Evolutionary conservation across 208 protist species (phyloP), one percentile per base, ranked within the genome.

Genomic region (Acanthamoeba royreba): DNA sequence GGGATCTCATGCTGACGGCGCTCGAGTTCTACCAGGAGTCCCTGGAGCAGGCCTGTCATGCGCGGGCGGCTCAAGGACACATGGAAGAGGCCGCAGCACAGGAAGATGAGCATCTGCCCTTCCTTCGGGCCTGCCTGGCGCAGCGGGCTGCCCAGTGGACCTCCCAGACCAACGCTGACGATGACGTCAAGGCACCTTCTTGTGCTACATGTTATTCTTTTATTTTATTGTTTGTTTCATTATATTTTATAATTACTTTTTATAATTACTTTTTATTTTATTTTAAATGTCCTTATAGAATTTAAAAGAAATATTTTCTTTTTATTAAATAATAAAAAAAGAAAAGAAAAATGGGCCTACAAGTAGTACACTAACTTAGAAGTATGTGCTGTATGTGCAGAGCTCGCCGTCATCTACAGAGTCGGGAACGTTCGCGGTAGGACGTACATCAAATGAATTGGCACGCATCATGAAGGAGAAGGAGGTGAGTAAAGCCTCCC

Each of bases 21-120:
- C 81, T 90, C 45, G 79, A 94, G 28, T 55, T 94, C 42, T 88
- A 91, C 46, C 47, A 61, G 47, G 92, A 94, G 38, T 53, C 31
- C 38, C n/a, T 58, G 8, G 89, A 93, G 45, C 45, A 87, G 8
- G 4, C 4, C 46, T 87, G 52, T 38, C 46, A 87, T 11, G 46
- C 15, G 28, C 31, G 9, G 45, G 77, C 46, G 19, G 31, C 33
- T 8, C 31, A 35, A 31, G 13, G 52, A 40, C 11, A 43, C 43
- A 43, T 9, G 19, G 31, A 13, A 9, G 63, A 9, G 25, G 31
- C 63, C 17, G 31, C 38, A 19, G 63, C 13, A 9, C 17, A 77
- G n/a, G n/a, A n/a, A n/a, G n/a, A n/a, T n/a, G n/a, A n/a, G n/a
- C n/a, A n/a, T n/a, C n/a, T n/a, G n/a, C n/a, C n/a, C n/a, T n/a